Evolutionary conservation across 345 rosid genomes (phyloP), one percentile per base, ranked within the genome.

Genomic region (Melastoma malabathricum): DNA sequence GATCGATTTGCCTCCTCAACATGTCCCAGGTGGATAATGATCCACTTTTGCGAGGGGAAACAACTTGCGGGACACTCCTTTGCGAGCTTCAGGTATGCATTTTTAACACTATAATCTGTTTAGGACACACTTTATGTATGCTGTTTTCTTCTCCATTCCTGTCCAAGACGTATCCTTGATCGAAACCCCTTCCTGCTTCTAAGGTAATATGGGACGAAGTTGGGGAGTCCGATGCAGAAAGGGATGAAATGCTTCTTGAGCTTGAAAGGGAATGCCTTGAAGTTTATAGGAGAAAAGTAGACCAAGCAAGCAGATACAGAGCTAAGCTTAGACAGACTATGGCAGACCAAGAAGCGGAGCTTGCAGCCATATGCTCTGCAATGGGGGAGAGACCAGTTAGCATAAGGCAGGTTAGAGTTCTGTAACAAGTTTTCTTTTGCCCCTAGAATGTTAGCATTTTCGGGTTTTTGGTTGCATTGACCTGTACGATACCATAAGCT

Each of bases 141-240:
- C n/a, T n/a, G n/a, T n/a, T n/a, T n/a, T n/a, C n/a, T n/a, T n/a
- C n/a, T n/a, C n/a, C n/a, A n/a, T n/a, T n/a, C n/a, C n/a, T n/a
- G n/a, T n/a, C n/a, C n/a, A n/a, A n/a, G n/a, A n/a, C n/a, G n/a
- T n/a, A n/a, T n/a, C 31, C 31, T 27, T 27, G 4, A 27, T 27
- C 4, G 31, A 27, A 27, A 27, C 6, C 6, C 31, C 31, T 50
- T 50, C 17, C 41, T 18, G 16, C 18, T 29, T 8, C 34, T 18
- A 50, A 92, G 98, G 80, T 87, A 27, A 92, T 87, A 19, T 92
- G 98, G 98, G 82, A 87, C 79, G 98, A 92, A 77, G 86, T 92
- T 49, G 98, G 98, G 51, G 98, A 92, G 76, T 57, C 82, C 0
- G 84, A 92, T 54, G 38, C 71, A 20, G 95, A 87, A 16, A 76